Conservation (phyloP, 2,329 filamentous ascomycete species). For the Stachybotrys chartarum region DNA sequence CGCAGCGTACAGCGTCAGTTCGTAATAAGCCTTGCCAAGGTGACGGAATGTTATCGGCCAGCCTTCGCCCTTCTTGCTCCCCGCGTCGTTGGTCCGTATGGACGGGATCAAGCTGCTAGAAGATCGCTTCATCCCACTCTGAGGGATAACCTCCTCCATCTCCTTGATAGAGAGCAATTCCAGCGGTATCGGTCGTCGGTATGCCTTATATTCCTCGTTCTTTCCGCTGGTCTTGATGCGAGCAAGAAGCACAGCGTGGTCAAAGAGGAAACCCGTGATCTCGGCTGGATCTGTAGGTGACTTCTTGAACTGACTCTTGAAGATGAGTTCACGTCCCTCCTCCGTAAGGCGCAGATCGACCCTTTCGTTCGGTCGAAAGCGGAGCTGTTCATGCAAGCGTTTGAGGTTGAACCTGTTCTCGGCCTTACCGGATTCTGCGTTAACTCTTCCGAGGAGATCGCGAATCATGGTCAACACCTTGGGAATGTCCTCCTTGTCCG, state of each 20-base stretch:
- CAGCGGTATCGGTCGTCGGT: slow-evolving; percentile 85
- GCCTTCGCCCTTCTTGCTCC: slow-evolving; percentile 62
- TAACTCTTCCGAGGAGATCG: slow-evolving; percentile 80
- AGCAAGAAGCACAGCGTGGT: slow-evolving; percentile 89
- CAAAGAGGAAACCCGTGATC: slow-evolving; percentile 91
- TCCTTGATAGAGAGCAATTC: slow-evolving; percentile 90
- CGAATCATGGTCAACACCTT: slow-evolving; percentile 82
- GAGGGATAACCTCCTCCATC: slow-evolving; percentile 93
- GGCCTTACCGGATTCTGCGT: slow-evolving; percentile 90
- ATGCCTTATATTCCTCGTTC: slow-evolving; percentile 89
- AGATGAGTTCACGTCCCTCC: slow-evolving; percentile 85
- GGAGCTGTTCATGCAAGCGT: slow-evolving; percentile 83
- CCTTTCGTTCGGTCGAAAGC: slow-evolving; percentile 82
- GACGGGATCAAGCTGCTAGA: slow-evolving; percentile 74
- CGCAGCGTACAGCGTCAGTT: slow-evolving; percentile 79
- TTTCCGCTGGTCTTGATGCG: slow-evolving; percentile 89
- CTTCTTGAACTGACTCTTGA: slow-evolving; percentile 93
- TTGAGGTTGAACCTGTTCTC: slow-evolving; percentile 97
- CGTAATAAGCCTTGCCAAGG: slow-evolving; percentile 91
- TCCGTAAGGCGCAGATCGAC: slow-evolving; percentile 94
- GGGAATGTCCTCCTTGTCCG: slow-evolving; percentile 87
- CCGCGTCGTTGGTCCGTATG: slow-evolving; percentile 36
- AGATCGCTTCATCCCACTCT: slow-evolving; percentile 70
- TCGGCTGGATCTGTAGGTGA: slow-evolving; percentile 79
- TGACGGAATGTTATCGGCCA: slow-evolving; percentile 96